These are phyloP conservation scores for Fraxinus xanthoxyloides DNA, from an alignment of 305 asterid species.

Conservation along the genomic window DNA sequence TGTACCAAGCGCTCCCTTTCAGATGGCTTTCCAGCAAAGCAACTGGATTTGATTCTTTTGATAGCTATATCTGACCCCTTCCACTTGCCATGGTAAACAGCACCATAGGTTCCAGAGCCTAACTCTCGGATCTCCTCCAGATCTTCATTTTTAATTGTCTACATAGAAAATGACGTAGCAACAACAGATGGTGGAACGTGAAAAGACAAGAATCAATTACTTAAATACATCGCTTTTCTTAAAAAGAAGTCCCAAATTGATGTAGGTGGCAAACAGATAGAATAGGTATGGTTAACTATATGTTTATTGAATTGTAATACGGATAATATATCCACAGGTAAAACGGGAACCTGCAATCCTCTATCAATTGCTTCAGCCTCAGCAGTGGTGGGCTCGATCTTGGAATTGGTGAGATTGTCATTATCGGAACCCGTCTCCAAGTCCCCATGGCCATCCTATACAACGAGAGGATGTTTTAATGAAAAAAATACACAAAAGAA, in stretches of 20 bases:
- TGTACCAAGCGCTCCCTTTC: slow-evolving; percentile 96
- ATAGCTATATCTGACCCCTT: slow-evolving; percentile 97
- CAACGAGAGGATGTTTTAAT: slow-evolving; percentile 13
- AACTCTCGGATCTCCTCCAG: slow-evolving; percentile 96
- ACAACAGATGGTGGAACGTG: slow-evolving; percentile 9
- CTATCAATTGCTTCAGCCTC: slow-evolving; percentile 90
- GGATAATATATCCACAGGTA: slow-evolving; percentile 16
- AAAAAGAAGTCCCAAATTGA: background rate
- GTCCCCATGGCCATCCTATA: slow-evolving; percentile 61
- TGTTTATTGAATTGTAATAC: background rate
- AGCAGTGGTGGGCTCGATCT: slow-evolving; percentile 86
- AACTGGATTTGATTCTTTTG: slow-evolving; percentile 93
- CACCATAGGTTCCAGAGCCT: slow-evolving; percentile 93
- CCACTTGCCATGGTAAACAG: slow-evolving; percentile 98
- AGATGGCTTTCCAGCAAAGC: slow-evolving; percentile 96
- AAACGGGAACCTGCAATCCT: slow-evolving; percentile 76
- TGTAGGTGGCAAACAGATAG: background rate
- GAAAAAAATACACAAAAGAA: background rate
- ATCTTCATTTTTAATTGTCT: slow-evolving; percentile 92
- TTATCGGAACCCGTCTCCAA: slow-evolving; percentile 69
- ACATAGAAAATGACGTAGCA: slow-evolving; percentile 11
- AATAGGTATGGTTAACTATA: background rate
- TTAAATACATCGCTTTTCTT: background rate
- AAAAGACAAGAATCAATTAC: background rate
- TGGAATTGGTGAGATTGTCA: slow-evolving; percentile 56